Evolutionary conservation across 2,329 filamentous ascomycete genomes (phyloP), one percentile per base, ranked within the genome.

Genomic region (Lanzia echinophila): DNA sequence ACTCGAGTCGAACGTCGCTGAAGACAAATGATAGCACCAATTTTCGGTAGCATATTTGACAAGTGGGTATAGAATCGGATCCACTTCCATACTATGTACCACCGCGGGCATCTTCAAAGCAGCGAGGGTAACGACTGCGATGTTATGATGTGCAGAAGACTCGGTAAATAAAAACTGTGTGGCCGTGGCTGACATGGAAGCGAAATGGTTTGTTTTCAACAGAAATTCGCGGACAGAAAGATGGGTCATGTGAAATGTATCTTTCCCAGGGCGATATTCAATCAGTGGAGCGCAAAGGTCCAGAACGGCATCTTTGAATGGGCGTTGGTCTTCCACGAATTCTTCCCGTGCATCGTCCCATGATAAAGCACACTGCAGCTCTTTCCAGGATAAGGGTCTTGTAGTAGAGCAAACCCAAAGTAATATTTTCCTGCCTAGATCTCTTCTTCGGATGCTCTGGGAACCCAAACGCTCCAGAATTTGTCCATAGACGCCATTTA

Each of bases 11-110:
- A 47, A 53, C 6, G 44, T 39, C 6, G 50, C 34, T 10, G 44
- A 53, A 1, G 50, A 47, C 24, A 53, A 12, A 41, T 53, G 50
- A 6, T 53, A 33, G 15, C 50, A 53, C 50, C 50, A 53, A 6
- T 42, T 53, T 10, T 53, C 50, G 2, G 50, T 53, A 8, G 50
- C 44, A 20, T 53, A 53, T 33, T 11, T 47, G 7, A 32, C 28
- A 1, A 53, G 8, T 17, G 50, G 50, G 22, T 47, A 53, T 24
- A 33, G 24, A 33, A 53, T 11, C 13, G 38, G n/a, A 34, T 53
- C 44, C 11, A 53, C 36, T 3, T 17, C 4, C 6, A 32, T 24
- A 11, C 19, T 48, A 10, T 48, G 36, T 2, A 47, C 10, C 11
- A 53, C 44, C 33, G 22, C 36, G n/a, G 43, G 20, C 20, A 41